Evolutionary conservation across 345 rosid genomes (phyloP), one percentile per base, ranked within the genome.

Genomic region (Anacardium occidentale): DNA sequence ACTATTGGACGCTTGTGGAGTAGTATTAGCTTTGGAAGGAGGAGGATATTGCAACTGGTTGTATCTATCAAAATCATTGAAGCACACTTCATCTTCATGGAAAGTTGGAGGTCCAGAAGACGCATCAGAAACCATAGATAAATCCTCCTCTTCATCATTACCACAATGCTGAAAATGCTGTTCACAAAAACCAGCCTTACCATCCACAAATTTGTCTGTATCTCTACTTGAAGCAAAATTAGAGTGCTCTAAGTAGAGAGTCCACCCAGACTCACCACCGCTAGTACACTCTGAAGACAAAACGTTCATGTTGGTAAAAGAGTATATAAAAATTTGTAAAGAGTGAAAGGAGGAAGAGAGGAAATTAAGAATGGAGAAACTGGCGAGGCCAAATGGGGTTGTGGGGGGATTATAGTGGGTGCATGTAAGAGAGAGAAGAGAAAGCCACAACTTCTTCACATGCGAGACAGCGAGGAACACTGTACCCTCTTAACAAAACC

Each of bases 191-290:
- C 70, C 77, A 67, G 32, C 64, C 59, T 70, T 72, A 61, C 42
- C 71, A 12, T 54, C 63, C 21, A 58, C 79, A 62, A 69, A 75
- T 52, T 56, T 66, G 40, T 56, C 62, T 37, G 18, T 71, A 25
- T 77, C 73, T 68, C 72, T 56, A 50, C 65, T 63, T 40, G 89
- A 70, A 50, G 79, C 72, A 45, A 70, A 57, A 69, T 75, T 77
- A 75, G 97, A 89, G 6, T 92, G 96, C 66, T 92, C 98, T 20
- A 94, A 81, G 85, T 94, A 94, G 1, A 88, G 72, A 78, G 99
- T 94, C 99, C 99, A 94, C n/a, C 99, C 99, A 32, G 99, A 94
- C 73, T 94, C 98, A 66, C 99, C 89, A 24, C 90, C 98, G 72
- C 92, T 89, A 25, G 88, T 89, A 68, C 87, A 81, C 72, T 87